Percentiles rank a stretch among this genome's conserved stretches.
Evolutionary conservation across 2,329 filamentous ascomycete species (phyloP).

Genomic region (Chaetoscypha palmicola): DNA sequence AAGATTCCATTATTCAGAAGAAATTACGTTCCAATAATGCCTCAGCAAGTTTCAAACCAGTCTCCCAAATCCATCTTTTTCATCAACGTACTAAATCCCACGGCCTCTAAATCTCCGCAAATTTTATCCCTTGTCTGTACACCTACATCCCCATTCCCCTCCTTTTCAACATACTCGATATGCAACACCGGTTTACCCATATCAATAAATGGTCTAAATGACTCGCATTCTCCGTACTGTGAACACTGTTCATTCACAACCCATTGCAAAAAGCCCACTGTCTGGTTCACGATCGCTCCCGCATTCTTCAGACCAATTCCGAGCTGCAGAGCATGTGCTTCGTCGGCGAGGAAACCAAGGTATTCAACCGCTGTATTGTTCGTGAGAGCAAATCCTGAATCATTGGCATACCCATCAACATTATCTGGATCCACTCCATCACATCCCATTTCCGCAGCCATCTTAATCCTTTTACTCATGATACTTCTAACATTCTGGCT

Average conservation of each 20-base stretch:
- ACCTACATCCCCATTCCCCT: conserved; percentile 24
- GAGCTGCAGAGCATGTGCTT: conserved; percentile 47
- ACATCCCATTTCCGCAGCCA: conserved; percentile 56
- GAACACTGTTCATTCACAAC: conserved; percentile 64
- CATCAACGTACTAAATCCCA: not conserved
- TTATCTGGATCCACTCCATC: conserved; percentile 65
- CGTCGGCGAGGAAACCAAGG: conserved; percentile 13
- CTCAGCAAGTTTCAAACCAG: conserved; percentile 2
- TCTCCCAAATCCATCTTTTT: not conserved
- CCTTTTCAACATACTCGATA: conserved; percentile 56
- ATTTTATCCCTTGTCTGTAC: not conserved
- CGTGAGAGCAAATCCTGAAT: conserved; percentile 35
- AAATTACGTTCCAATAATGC: too few relatives aligned
- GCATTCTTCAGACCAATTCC: conserved; percentile 64
- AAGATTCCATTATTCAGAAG: too few relatives aligned
- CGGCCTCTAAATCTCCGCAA: not conserved
- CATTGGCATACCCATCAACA: conserved; percentile 58
- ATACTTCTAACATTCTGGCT: conserved; percentile 52
- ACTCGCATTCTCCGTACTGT: conserved; percentile 51
- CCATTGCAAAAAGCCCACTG: conserved; percentile 50
- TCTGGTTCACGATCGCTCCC: conserved; percentile 46
- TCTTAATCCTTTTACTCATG: conserved; percentile 51
- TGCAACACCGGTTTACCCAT: conserved; percentile 62
- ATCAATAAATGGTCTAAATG: conserved; percentile 49
- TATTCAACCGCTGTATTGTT: not conserved